Evolutionary conservation across 2,329 filamentous ascomycete genomes (phyloP), one percentile per base, ranked within the genome.

Genomic region (Apiospora arundinis): DNA sequence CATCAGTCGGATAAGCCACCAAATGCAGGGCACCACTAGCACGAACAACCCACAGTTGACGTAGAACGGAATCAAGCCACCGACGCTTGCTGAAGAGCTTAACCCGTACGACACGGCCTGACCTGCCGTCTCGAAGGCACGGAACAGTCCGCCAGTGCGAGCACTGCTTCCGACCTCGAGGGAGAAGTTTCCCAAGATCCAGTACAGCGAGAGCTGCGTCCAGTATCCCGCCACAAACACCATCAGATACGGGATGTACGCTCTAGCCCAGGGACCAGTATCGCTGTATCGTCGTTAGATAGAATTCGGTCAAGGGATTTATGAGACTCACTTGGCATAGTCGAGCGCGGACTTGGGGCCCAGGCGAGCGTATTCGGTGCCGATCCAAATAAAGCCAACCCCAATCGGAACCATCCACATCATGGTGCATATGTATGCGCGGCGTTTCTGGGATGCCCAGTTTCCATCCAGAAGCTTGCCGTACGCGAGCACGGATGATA

Each of bases 341-440:
- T 68, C 67, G 45, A 68, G 67, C 25, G 67, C 45, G 2, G 67
- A 23, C 67, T 56, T 45, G 21, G 32, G 18, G 37, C 68, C 68
- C n/a, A 69, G 40, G 12, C 14, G 16, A 32, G 42, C 23, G 68
- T 69, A 69, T 37, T 69, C 68, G 28, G 42, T 21, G 40, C 46
- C 68, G 73, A 81, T 76, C 79, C 79, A 81, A 70, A 81, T 77
- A 72, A 81, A 79, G 56, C 77, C 79, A 12, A 66, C 73, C 4
- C 73, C 72, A 69, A 80, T 78, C 0, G 79, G 78, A 0, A 80
- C 65, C 6, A 78, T 56, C 79, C 79, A 81, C 49, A 77, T 67
- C 2, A 74, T 2, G 69, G 79, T 78, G 0, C 77, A 77, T 7
- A 76, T 72, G 75, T 78, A 79, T 1, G 78, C 79, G 7, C 79